Percentiles rank a stretch among this genome's conserved stretches.
Conservation (phyloP, 169 alveolate genomes). For the Ichthyophthirius multifiliis region DNA sequence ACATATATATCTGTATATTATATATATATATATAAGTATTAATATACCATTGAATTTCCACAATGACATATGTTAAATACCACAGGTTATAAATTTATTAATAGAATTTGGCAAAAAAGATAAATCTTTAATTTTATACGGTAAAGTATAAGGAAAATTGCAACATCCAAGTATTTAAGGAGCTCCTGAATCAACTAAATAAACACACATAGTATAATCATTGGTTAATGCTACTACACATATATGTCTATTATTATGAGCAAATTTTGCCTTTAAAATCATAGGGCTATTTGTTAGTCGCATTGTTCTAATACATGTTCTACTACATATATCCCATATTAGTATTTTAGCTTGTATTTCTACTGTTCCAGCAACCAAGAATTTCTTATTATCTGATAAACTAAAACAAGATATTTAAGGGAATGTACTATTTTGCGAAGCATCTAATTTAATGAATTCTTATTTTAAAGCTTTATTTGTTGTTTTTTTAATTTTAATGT, state of each 20-base stretch:
- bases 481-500: neutral
- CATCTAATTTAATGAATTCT: conserved; percentile 28
- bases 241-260: conserved; percentile 68
- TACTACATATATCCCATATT: conserved; percentile 81
- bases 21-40: conserved; percentile 28
- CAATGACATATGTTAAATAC: conserved; percentile 73
- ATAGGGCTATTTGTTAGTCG: conserved; percentile 56
- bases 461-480: neutral
- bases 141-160: conserved; percentile 71
- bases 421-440: conserved; percentile 38
- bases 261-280: conserved; percentile 64
- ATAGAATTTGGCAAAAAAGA: conserved; percentile 72
- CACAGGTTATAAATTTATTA: conserved; percentile 76
- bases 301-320: conserved; percentile 57
- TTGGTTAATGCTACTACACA: conserved; percentile 64
- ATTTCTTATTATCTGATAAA: conserved; percentile 65
- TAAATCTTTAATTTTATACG: conserved; percentile 80
- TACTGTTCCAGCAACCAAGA: conserved; percentile 68
- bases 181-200: conserved; percentile 60
- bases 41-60: conserved; percentile 76
- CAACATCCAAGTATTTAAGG: conserved; percentile 50
- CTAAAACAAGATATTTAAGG: conserved; percentile 79
- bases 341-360: conserved; percentile 66
- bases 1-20: conserved; percentile 27
- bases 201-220: conserved; percentile 57